These are phyloP conservation scores for Phytophthora colocasiae DNA, from an alignment of 352 stramenopile genomes.

Conservation along the genomic window DNA sequence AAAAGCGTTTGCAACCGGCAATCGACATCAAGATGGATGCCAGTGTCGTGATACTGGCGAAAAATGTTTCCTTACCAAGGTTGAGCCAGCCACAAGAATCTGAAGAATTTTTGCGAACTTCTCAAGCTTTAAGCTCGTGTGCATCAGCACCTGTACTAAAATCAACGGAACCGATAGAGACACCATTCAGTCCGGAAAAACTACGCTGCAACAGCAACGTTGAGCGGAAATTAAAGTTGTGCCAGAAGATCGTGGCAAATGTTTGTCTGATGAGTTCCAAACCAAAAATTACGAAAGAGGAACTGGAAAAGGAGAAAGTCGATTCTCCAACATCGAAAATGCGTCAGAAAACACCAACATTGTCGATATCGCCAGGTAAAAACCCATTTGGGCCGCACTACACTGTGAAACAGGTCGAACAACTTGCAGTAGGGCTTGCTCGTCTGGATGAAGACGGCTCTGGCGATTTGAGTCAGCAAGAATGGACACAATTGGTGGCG, in stretches of 20 bases:
- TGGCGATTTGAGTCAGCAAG: constrained; percentile 58
- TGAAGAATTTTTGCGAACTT: background rate
- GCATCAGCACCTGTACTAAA: constrained; percentile 29
- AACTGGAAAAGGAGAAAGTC: constrained; percentile 7
- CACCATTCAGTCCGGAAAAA: constrained; percentile 16
- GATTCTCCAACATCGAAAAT: constrained; percentile 10
- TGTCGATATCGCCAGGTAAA: constrained; percentile 12
- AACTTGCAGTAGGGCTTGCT: constrained; percentile 56
- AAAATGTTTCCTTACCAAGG: constrained; percentile 51
- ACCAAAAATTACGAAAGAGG: constrained; percentile 20
- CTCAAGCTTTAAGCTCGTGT: constrained; percentile 29
- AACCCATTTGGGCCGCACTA: constrained; percentile 72
- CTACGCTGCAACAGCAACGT: constrained; percentile 51
- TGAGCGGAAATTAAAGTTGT: constrained; percentile 65
- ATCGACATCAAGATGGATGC: constrained; percentile 45
- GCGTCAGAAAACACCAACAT: constrained; percentile 6
- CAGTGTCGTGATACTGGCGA: constrained; percentile 41
- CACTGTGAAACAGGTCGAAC: constrained; percentile 61
- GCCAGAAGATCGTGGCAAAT: constrained; percentile 47
- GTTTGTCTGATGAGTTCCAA: constrained; percentile 31
- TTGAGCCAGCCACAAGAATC: constrained; percentile 20
- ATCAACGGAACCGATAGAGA: background rate
- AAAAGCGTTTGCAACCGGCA: constrained; percentile 28
- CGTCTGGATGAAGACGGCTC: constrained; percentile 66
- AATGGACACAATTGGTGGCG: constrained; percentile 61